Conservation (phyloP, 1,284 basidiomycete species). For the Apiotrichum laibachii region DNA sequence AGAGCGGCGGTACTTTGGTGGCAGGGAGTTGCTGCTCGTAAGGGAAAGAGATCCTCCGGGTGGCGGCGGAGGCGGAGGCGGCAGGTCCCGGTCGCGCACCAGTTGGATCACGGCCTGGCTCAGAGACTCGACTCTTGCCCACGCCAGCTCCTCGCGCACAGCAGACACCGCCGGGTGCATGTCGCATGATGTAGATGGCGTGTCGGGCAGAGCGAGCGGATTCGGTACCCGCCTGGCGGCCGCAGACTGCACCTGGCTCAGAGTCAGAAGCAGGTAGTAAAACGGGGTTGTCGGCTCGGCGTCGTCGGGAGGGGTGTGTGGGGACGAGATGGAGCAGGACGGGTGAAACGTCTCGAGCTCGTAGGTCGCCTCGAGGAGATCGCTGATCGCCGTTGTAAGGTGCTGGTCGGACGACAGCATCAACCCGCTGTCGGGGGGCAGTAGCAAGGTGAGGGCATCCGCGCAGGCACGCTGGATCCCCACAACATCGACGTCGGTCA, state of each 20-base stretch:
- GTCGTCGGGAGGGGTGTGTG: conserved; percentile 12
- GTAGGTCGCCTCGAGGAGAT: conserved; percentile 41
- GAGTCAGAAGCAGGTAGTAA: conserved; percentile 8
- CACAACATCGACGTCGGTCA: conserved; percentile 24
- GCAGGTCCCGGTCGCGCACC: conserved; percentile 17
- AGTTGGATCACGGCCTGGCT: conserved; percentile 27
- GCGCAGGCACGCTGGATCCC: conserved; percentile 35
- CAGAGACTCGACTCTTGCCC: conserved; percentile 34
- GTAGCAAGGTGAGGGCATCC: conserved; percentile 27
- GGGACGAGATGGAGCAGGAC: conserved; percentile 18
- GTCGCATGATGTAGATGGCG: conserved; percentile 1
- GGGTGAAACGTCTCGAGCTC: conserved; percentile 39
- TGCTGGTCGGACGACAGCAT: conserved; percentile 16
- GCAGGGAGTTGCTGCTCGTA: conserved; percentile 1
- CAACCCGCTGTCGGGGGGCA: conserved; percentile 12
- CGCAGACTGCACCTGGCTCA: conserved; percentile 7
- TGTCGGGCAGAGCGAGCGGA: not conserved
- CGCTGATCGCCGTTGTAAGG: conserved; percentile 32
- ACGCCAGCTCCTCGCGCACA: conserved; percentile 35
- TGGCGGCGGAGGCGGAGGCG: conserved; percentile 3
- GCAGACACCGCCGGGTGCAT: conserved; percentile 29
- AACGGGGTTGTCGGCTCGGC: conserved; percentile 9
- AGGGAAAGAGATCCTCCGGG: no score
- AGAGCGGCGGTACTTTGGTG: conserved; percentile 14
- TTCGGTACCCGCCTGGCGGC: conserved; percentile 1